phyloP scores from a whole-genome alignment of 2,329 filamentous ascomycete species.

The Pseudogymnoascus sp. region DNA sequence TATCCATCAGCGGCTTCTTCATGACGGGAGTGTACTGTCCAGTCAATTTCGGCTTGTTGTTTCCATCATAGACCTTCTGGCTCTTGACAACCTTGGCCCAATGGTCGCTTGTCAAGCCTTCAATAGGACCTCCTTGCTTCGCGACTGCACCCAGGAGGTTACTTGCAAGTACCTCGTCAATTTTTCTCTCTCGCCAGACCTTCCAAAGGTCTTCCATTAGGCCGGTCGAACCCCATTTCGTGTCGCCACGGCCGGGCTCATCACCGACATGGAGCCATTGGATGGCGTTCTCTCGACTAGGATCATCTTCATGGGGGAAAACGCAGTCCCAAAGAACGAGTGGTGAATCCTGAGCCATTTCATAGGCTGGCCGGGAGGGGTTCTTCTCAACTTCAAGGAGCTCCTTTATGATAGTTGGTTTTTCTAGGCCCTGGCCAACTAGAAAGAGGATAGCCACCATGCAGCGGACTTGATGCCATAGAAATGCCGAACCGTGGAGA shows the following conservation, averaged over 20 bases:
- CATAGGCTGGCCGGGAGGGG: constrained; percentile 75
- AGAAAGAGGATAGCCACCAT: constrained; percentile 92
- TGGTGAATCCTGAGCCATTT: constrained; percentile 83
- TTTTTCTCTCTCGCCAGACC: constrained; percentile 75
- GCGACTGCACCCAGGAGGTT: constrained; percentile 61
- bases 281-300: constrained; percentile 50
- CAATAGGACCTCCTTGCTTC: constrained; percentile 29
- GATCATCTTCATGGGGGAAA: constrained; percentile 54
- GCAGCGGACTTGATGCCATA: constrained; percentile 97
- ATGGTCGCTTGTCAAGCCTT: constrained; percentile 16
- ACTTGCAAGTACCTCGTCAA: constrained; percentile 79
- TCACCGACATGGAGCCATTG: constrained; percentile 77
- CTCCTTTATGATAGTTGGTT: constrained; percentile 62
- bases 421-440: constrained; percentile 80
- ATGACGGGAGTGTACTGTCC: constrained; percentile 51
- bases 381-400: constrained; percentile 67
- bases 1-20: constrained; percentile 41
- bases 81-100: constrained; percentile 32
- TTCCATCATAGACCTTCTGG: constrained; percentile 47
- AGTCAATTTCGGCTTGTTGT: constrained; percentile 41
- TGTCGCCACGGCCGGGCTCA: constrained; percentile 44
- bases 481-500: constrained; percentile 82
- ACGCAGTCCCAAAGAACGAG: constrained; percentile 95
- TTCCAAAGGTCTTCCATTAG: constrained; percentile 73
- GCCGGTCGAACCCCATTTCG: constrained; percentile 58